Base-by-base conservation (phyloP, 257 asterid genomes). In the Linaria vulgaris region DNA sequence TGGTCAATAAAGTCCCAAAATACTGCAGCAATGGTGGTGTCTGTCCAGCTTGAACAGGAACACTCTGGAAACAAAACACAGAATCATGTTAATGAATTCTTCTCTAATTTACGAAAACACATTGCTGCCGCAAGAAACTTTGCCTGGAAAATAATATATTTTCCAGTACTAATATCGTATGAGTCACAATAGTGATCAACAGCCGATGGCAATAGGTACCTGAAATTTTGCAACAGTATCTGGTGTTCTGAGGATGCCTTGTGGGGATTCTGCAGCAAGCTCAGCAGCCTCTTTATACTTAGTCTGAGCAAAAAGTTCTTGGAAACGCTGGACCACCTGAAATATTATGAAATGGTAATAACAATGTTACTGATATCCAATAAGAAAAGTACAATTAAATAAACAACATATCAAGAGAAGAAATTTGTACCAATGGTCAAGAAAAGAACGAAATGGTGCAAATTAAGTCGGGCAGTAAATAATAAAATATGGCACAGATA, bases 41-140 rank as follows among this genome's bases (percentile, higher is more conserved):
- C 83, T 91, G 97, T 62, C 96, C 96, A 71, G 96, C 85, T 85
- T 91, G 97, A 66, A 88, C 96, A 59, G 96, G 97, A 66, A 91
- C 97, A 77, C 97, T 91, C 97, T 91, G 87, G n/a, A 78, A 63
- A 71, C 1, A 69, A 11, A 69, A 50, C 57, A 69, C 16, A 30
- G 17, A 1, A 30, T 25, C 4, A 19, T 17, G 44, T 37, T 10
- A 37, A 46, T 4, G 9, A 3, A 8, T 1, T n/a, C 14, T 56
- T 66, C 16, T 20, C 15, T 27, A 6, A n/a, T 14, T 5, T 3
- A 45, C 25, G 37, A 48, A 16, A 48, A 34, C 49, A 44, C 6
- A 44, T 44, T 44, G 49, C 19, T 14, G 37, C 64, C 11, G 54
- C 50, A 56, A 13, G 19, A 47, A 21, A 63, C 27, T 56, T 45